Evolutionary conservation across 371 early-diverging fungal genomes (phyloP).

Genomic region (Mucor saturninus): DNA sequence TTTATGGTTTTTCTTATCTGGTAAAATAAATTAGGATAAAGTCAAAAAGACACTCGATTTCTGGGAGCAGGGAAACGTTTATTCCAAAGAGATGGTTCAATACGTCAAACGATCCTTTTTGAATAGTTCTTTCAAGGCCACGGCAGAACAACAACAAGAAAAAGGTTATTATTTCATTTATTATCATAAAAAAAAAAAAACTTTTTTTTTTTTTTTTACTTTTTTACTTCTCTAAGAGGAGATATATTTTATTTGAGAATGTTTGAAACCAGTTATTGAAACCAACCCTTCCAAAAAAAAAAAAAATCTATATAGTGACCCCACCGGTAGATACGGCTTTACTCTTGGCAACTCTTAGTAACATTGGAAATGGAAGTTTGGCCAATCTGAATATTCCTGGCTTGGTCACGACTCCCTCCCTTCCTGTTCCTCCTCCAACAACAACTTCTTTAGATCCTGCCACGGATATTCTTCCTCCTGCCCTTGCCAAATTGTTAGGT

Average conservation of each 20-base stretch:
- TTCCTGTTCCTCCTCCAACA: slow-evolving; percentile 6
- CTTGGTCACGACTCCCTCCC: background rate
- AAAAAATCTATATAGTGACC: background rate
- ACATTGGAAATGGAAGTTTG: slow-evolving; percentile 35
- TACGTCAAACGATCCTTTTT: slow-evolving; percentile 44
- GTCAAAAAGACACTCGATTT: slow-evolving; percentile 59
- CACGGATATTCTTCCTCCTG: slow-evolving; percentile 32
- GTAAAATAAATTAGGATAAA: slow-evolving; percentile 45
- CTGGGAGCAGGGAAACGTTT: slow-evolving; percentile 54
- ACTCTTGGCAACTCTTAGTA: slow-evolving; percentile 37
- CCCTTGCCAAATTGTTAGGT: slow-evolving; percentile 41
- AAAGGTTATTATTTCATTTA: slow-evolving; percentile 32
- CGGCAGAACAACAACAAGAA: slow-evolving; percentile 10
- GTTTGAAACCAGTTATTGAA: background rate
- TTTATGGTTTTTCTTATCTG: slow-evolving; percentile 6
- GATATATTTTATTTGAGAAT: slow-evolving; percentile 11
- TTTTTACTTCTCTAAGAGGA: background rate
- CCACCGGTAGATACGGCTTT: slow-evolving; percentile 40
- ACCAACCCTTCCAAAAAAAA: background rate
- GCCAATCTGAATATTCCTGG: slow-evolving; percentile 29
- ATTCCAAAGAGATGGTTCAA: slow-evolving; percentile 46
- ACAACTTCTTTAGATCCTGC: slow-evolving; percentile 2
- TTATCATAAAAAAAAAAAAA: slow-evolving; percentile 7
- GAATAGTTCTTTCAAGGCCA: slow-evolving; percentile 17
- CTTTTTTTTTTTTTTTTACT: background rate